Evolutionary conservation across 495 filamentous ascomycete species (phyloP).

Genomic region (Aspergillus carlsbadensis): DNA sequence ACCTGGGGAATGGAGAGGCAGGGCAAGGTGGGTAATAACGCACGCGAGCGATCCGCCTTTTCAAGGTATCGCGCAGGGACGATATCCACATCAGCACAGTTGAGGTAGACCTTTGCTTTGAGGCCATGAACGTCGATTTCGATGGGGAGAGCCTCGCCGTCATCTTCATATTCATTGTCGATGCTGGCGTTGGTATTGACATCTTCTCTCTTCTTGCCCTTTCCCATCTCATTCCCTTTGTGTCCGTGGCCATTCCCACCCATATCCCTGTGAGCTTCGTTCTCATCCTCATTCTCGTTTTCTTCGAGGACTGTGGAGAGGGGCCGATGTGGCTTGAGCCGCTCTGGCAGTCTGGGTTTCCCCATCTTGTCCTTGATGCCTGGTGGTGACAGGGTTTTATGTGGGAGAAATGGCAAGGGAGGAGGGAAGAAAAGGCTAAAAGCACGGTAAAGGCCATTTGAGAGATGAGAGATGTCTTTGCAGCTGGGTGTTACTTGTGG

Average conservation of each 20-base stretch:
- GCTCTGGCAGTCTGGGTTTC: neutral
- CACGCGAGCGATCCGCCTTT: conserved; percentile 22
- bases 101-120: conserved; percentile 25
- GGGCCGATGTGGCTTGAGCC: neutral
- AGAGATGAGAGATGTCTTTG: neutral
- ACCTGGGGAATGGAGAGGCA: neutral
- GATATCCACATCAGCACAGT: conserved; percentile 22
- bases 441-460: neutral
- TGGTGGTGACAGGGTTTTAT: neutral
- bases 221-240: neutral
- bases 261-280: no score
- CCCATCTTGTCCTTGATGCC: neutral
- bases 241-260: neutral
- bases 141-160: conserved; percentile 7
- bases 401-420: neutral
- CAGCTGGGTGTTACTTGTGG: conserved; percentile 1
- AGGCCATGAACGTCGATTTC: conserved; percentile 23
- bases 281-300: neutral
- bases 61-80: conserved; percentile 22
- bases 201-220: neutral
- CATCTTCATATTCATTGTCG: neutral
- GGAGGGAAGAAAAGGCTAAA: neutral
- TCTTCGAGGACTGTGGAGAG: conserved; percentile 4
- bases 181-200: neutral
- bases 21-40: conserved; percentile 1